Evolutionary conservation across 306 rosid genomes (phyloP).

Genomic region (Castanopsis chinensis): DNA sequence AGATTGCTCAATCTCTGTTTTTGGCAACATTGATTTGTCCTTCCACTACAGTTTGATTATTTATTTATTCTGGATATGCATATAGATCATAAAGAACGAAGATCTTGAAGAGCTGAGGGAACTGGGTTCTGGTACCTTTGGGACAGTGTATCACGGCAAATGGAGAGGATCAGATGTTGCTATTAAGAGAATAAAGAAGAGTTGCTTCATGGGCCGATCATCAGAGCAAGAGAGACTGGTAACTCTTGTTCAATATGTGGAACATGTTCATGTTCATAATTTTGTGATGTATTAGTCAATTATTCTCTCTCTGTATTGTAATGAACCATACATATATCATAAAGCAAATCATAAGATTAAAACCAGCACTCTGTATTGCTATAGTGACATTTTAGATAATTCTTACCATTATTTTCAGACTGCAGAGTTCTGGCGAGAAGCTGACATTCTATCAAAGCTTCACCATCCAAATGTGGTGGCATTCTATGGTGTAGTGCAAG

Average conservation of each 20-base stretch:
- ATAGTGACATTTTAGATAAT: constrained; percentile 3
- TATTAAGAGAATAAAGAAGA: constrained; percentile 90
- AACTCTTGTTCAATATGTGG: constrained; percentile 25
- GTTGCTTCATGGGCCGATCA: constrained; percentile 82
- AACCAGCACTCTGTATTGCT: neutral
- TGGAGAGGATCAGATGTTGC: constrained; percentile 98
- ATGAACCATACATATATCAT: neutral
- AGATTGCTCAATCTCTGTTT: neutral
- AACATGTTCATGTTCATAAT: constrained; percentile 1
- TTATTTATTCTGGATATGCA: constrained; percentile 36
- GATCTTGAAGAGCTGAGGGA: constrained; percentile 93
- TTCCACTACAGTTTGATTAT: constrained; percentile 14
- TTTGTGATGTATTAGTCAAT: neutral
- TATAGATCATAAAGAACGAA: constrained; percentile 73
- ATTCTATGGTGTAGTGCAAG: constrained; percentile 89
- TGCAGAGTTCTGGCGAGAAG: constrained; percentile 89
- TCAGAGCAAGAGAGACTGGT: constrained; percentile 98
- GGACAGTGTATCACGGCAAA: constrained; percentile 95
- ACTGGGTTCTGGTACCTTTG: constrained; percentile 91
- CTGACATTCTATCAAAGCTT: constrained; percentile 89
- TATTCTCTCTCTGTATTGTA: neutral
- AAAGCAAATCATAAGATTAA: neutral
- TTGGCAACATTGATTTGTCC: neutral
- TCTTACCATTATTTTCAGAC: constrained; percentile 48
- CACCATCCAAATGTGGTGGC: constrained; percentile 96